A percentile compares a stretch with the other conserved stretches of the same genome.
phyloP scores from a whole-genome alignment of 2,329 filamentous ascomycete species.

The Nigrograna mackinnonii region DNA sequence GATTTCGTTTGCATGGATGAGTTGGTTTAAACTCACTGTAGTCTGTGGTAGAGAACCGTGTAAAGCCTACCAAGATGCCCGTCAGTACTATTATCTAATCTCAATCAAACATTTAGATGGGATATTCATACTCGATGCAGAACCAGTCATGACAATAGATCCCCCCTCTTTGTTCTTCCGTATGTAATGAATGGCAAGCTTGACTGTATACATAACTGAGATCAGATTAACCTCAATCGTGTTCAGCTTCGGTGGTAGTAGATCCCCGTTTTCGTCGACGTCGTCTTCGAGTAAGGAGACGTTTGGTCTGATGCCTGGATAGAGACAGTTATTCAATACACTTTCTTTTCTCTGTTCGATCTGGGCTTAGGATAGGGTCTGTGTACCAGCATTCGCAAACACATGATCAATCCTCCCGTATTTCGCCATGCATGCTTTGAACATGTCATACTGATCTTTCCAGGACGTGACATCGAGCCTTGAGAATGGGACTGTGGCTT shows the following conservation, averaged over 20 bases:
- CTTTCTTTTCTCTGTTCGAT: neutral
- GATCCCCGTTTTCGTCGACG: slow-evolving; percentile 29
- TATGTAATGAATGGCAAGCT: slow-evolving; percentile 30
- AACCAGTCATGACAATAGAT: slow-evolving; percentile 36
- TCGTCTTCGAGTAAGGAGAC: slow-evolving; percentile 29
- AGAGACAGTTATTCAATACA: neutral
- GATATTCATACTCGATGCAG: slow-evolving; percentile 23
- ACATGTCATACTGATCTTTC: slow-evolving; percentile 55
- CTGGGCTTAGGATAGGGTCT: neutral
- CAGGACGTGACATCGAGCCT: slow-evolving; percentile 47
- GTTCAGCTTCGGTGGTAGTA: slow-evolving; percentile 26
- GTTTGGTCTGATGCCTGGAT: slow-evolving; percentile 18
- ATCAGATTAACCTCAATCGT: slow-evolving; percentile 32
- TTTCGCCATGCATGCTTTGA: slow-evolving; percentile 51
- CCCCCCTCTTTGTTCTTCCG: slow-evolving; percentile 27
- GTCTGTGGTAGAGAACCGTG: slow-evolving; percentile 25
- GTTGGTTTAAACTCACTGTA: slow-evolving; percentile 23
- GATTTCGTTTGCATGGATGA: neutral
- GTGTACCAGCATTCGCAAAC: slow-evolving; percentile 41
- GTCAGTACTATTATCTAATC: neutral
- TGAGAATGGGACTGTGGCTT: slow-evolving; percentile 21
- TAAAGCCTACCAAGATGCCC: slow-evolving; percentile 15
- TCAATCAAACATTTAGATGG: neutral
- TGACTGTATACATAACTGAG: slow-evolving; percentile 32
- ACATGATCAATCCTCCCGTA: slow-evolving; percentile 51